A percentile compares a stretch with the other conserved stretches of the same genome.
phyloP scores from a whole-genome alignment of 495 filamentous ascomycete species.

The Cercophora samala region DNA sequence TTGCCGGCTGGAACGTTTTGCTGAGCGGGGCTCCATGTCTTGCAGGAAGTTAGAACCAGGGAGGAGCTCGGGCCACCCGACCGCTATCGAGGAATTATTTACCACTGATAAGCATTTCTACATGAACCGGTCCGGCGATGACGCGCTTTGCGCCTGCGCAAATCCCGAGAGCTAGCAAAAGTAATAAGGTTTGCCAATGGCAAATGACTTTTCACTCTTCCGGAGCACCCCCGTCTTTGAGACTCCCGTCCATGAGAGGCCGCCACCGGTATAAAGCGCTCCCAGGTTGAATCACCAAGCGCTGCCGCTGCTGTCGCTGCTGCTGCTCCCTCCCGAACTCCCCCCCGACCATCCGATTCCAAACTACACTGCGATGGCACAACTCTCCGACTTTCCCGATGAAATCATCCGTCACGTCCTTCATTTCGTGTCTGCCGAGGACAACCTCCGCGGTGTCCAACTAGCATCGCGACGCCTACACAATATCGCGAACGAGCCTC shows the following conservation, averaged over 20 bases:
- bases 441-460: conserved; percentile 50
- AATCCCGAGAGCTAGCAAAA: background rate
- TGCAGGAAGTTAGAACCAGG: background rate
- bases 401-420: conserved; percentile 73
- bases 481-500: conserved; percentile 60
- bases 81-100: background rate
- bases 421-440: conserved; percentile 54
- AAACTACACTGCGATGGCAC: conserved; percentile 11
- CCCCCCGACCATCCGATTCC: background rate
- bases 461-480: conserved; percentile 61
- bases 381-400: conserved; percentile 56
- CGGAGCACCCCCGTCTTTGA: background rate
- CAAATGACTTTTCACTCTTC: background rate
- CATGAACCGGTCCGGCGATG: background rate
- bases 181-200: background rate
- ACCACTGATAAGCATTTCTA: background rate
- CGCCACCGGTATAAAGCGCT: background rate
- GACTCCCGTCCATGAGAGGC: background rate
- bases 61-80: conserved; percentile 2
- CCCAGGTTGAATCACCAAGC: background rate
- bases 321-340: background rate
- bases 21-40: background rate
- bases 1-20: background rate
- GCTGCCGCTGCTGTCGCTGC: too few species aligned
- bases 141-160: background rate